Evolutionary conservation across 1,284 basidiomycete genomes (phyloP), one percentile per base, ranked within the genome.

Genomic region (Boletus mariae): DNA sequence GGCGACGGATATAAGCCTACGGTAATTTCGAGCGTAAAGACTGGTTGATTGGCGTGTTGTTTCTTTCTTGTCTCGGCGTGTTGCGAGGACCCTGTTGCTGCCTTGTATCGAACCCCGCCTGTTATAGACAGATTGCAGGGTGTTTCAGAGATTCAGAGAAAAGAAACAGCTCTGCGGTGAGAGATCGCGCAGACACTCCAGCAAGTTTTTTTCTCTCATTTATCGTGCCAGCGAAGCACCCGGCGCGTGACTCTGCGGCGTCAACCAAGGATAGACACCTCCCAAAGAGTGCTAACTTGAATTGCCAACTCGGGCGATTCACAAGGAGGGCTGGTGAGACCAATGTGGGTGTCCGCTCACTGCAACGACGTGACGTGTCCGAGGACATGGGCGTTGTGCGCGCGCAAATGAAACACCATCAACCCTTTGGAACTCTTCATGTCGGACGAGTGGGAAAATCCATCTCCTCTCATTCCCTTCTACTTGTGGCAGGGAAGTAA

Each of bases 1-100:
- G 63, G 61, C 8, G 50, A 62, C 61, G 62, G 61, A 62, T 62
- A 62, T 62, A 60, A 60, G 47, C 51, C 31, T 32, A 12, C 31
- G 31, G 31, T 32, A 32, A 32, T 32, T 32, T 32, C 12, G 12
- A 32, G 12, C 31, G 31, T 1, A 32, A 32, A 32, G 20, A 20
- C 20, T 2, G 20, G 46, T 35, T 43, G 49, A 50, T 44, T 50
- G 41, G 58, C 50, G 53, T 46, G 32, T 46, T 56, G 52, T 59
- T 45, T 35, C 52, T 47, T 48, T 37, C 61, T 48, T 64, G 63
- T 62, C 52, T 63, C 49, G 52, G 61, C 55, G 56, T 59, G 52
- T 61, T 51, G 49, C 23, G 40, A 20, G 32, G 48, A 47, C 48
- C 50, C 29, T 52, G 51, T 37, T 17, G 47, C 44, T 29, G 20